Conservation (phyloP, 106 monocot species). For the Platanthera guangdongensis region DNA sequence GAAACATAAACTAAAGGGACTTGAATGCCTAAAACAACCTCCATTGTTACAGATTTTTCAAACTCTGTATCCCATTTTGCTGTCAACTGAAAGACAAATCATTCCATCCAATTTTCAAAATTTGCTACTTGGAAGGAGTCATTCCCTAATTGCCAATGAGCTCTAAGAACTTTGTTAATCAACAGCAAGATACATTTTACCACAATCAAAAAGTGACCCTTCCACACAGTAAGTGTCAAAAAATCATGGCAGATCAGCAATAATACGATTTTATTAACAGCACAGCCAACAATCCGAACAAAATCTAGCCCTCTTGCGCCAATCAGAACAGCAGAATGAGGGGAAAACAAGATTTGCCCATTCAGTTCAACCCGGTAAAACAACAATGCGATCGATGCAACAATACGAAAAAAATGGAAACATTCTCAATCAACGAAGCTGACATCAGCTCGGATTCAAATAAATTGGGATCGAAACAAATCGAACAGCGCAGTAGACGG, state of each 20-base stretch:
- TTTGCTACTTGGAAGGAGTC: too few species aligned
- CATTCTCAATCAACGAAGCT: background rate
- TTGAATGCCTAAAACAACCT: too few species aligned
- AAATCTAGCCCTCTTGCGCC: background rate
- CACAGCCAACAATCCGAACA: background rate
- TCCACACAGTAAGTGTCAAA: background rate
- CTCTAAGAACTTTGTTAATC: too few species aligned
- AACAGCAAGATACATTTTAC: too few species aligned
- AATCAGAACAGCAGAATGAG: background rate
- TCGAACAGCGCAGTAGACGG: background rate
- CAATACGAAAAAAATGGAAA: background rate
- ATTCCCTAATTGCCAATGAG: too few species aligned
- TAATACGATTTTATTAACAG: background rate
- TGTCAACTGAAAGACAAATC: too few species aligned
- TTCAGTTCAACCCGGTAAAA: background rate
- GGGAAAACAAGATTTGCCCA: too few species aligned
- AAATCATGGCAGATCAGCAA: background rate
- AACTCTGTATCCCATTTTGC: too few species aligned
- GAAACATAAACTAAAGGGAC: too few species aligned
- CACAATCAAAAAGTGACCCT: background rate
- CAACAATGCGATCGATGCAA: background rate
- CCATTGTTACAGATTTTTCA: too few species aligned
- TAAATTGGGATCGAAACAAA: background rate
- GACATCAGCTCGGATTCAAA: background rate
- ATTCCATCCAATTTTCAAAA: too few species aligned